These are phyloP conservation scores for Nitzschia inconspicua DNA, from an alignment of 108 stramenopile genomes.

Conservation along the genomic window DNA sequence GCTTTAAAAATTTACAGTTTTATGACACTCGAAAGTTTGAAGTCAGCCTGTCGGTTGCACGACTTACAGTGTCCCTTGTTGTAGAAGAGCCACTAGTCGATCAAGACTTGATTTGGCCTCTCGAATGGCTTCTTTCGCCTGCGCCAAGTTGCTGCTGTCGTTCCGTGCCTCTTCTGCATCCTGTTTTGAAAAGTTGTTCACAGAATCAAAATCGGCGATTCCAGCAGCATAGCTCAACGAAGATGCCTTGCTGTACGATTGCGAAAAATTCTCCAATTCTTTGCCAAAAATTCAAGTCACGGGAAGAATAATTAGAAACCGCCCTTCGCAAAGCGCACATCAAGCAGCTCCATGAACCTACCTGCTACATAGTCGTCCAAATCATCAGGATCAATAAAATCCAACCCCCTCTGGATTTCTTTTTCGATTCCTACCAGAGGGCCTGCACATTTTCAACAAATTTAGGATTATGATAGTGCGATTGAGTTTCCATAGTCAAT, in stretches of 20 bases:
- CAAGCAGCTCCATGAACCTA: background rate
- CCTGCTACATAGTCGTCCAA: constrained; percentile 57
- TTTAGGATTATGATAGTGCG: background rate
- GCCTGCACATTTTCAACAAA: constrained; percentile 12
- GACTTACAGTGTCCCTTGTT: too few species aligned
- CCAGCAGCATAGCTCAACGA: constrained; percentile 68
- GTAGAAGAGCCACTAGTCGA: constrained; percentile 32
- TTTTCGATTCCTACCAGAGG: constrained; percentile 70
- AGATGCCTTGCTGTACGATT: constrained; percentile 47
- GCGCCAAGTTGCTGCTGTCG: constrained; percentile 49
- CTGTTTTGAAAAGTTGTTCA: constrained; percentile 72
- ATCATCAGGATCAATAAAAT: constrained; percentile 43
- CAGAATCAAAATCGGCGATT: constrained; percentile 61
- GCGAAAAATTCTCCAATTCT: constrained; percentile 57
- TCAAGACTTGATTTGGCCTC: constrained; percentile 54
- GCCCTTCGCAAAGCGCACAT: background rate
- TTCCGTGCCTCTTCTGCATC: constrained; percentile 23
- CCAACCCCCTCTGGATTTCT: constrained; percentile 44
- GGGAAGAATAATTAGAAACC: background rate
- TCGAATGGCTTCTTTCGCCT: constrained; percentile 48
- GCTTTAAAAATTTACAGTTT: too few species aligned
- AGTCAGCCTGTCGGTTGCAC: too few species aligned
- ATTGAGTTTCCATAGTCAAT: background rate
- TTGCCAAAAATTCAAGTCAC: background rate
- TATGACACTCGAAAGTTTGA: too few species aligned